A percentile compares a stretch with the other conserved stretches of the same genome.
Conservation (phyloP, 257 asterid genomes). For the Ilex asprella region DNA sequence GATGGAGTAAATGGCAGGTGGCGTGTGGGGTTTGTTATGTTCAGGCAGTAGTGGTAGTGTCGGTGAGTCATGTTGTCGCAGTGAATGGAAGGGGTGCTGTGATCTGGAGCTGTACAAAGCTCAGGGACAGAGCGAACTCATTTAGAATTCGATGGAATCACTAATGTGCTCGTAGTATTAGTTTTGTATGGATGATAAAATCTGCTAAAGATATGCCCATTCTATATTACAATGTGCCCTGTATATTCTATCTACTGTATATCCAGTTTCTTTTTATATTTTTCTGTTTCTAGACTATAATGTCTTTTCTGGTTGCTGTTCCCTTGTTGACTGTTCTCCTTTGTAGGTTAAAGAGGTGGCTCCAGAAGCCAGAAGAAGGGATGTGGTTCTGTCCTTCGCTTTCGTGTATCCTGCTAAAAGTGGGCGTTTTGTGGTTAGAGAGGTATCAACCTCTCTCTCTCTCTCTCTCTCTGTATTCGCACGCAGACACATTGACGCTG, state of each 20-base stretch:
- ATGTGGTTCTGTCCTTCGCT: conserved; percentile 79
- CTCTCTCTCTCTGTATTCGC: background rate
- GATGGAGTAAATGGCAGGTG: too few relatives aligned
- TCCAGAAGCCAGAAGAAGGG: conserved; percentile 91
- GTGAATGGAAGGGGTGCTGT: too few relatives aligned
- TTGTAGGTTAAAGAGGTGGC: conserved; percentile 89
- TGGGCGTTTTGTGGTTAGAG: conserved; percentile 81
- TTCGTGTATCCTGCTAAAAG: conserved; percentile 80
- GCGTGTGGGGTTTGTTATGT: too few relatives aligned
- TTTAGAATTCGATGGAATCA: too few relatives aligned
- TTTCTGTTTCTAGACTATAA: too few relatives aligned
- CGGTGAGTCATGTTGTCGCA: too few relatives aligned
- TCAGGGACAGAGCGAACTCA: too few relatives aligned
- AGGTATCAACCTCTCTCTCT: conserved; percentile 33
- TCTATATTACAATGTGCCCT: background rate
- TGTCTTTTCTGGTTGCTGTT: too few relatives aligned
- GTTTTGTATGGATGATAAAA: background rate
- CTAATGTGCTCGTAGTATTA: background rate
- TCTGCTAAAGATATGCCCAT: background rate
- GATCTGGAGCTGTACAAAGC: too few relatives aligned
- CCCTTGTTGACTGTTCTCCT: conserved; percentile 7
- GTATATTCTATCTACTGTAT: background rate
- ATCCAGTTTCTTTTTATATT: too few relatives aligned
- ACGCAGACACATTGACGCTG: background rate
- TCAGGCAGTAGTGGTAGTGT: too few relatives aligned